phyloP scores from a whole-genome alignment of 768 basidiomycete genomes.

The Cyathus striatus region DNA sequence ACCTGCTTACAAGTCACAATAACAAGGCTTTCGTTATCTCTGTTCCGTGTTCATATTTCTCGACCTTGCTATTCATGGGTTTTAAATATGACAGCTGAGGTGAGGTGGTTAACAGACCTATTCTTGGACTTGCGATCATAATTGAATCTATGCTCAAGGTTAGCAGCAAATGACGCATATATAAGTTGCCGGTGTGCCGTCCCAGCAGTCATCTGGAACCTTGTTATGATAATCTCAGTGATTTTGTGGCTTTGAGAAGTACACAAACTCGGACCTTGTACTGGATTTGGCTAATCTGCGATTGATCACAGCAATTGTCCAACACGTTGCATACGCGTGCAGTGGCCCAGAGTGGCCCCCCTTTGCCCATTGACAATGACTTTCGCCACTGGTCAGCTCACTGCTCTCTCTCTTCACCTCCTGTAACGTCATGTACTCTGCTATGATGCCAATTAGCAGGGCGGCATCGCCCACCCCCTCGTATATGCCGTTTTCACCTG shows the following conservation, averaged over 20 bases:
- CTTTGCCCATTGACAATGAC: neutral
- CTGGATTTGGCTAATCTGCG: neutral
- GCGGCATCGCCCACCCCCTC: conserved; percentile 22
- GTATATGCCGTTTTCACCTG: conserved; percentile 11
- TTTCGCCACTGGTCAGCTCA: neutral
- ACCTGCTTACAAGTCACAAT: no score
- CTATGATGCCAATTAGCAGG: conserved; percentile 13
- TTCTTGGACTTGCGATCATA: neutral
- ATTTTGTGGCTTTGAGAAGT: neutral
- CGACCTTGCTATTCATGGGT: no score
- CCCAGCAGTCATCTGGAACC: neutral
- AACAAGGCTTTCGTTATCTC: no score
- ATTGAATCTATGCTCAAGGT: neutral
- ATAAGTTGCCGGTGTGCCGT: neutral
- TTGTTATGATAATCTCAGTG: neutral
- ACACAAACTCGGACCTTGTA: neutral
- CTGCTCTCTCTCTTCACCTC: neutral
- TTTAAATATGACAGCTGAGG: no score
- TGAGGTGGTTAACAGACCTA: no score
- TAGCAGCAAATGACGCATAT: neutral
- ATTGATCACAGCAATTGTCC: neutral
- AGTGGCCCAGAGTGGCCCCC: neutral
- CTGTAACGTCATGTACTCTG: neutral
- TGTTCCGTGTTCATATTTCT: no score
- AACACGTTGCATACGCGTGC: conserved; percentile 2